A percentile compares a stretch with the other conserved stretches of the same genome.
These are phyloP conservation scores for Rhizopus delemar DNA, from an alignment of 371 early-diverging fungal genomes.

Conservation along the genomic window DNA sequence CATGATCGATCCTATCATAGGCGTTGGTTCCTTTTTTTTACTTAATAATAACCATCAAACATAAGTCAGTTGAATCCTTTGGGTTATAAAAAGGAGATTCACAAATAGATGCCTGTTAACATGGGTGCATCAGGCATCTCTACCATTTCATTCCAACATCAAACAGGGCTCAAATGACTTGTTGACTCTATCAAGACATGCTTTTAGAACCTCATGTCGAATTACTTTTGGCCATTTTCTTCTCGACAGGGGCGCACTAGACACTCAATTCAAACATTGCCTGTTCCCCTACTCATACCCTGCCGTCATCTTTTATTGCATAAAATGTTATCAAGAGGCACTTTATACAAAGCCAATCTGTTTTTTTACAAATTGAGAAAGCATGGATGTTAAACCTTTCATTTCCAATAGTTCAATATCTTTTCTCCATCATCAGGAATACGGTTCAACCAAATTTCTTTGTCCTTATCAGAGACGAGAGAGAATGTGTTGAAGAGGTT, in stretches of 20 bases:
- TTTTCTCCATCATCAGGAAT: conserved; percentile 48
- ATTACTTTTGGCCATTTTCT: conserved; percentile 42
- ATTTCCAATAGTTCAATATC: conserved; percentile 34
- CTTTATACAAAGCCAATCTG: conserved; percentile 37
- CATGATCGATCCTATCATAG: neutral
- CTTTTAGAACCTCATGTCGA: neutral
- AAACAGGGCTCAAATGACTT: conserved; percentile 38
- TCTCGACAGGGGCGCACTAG: conserved; percentile 33
- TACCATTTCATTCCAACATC: conserved; percentile 45
- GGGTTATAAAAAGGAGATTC: conserved; percentile 41
- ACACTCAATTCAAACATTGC: conserved; percentile 50
- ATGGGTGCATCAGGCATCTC: conserved; percentile 44
- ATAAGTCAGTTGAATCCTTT: conserved; percentile 46
- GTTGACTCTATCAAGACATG: conserved; percentile 22
- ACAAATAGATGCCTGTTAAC: conserved; percentile 39
- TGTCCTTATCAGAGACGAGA: conserved; percentile 37
- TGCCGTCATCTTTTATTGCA: conserved; percentile 2
- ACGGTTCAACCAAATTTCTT: conserved; percentile 53
- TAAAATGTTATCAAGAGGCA: conserved; percentile 22
- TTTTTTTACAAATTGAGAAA: conserved; percentile 28
- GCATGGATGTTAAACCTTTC: conserved; percentile 20
- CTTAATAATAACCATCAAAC: conserved; percentile 48
- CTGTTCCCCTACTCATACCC: conserved; percentile 46
- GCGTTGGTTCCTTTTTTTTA: neutral
- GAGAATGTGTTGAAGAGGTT: conserved; percentile 17